phyloP scores from a whole-genome alignment of 2,329 filamentous ascomycete genomes.

The Alternaria angustiovoidea region DNA sequence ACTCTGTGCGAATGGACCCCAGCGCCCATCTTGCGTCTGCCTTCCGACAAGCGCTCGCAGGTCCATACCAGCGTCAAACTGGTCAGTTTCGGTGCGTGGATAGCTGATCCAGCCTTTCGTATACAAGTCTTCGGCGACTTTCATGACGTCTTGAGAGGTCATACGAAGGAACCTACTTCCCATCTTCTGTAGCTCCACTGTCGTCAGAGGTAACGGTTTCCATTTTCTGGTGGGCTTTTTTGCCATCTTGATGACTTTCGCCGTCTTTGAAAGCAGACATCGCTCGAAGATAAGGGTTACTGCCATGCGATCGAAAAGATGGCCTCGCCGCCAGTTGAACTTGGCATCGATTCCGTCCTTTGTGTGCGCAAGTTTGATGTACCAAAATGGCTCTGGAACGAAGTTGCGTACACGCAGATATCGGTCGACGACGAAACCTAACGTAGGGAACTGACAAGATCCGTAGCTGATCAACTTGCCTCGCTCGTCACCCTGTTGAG shows the following conservation, averaged over 20 bases:
- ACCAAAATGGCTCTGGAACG: conserved; percentile 90
- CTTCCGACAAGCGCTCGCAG: conserved; percentile 81
- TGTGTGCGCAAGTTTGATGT: conserved; percentile 82
- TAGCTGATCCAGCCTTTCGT: conserved; percentile 97
- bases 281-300: conserved; percentile 85
- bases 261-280: conserved; percentile 78
- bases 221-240: conserved; percentile 94
- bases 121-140: conserved; percentile 83
- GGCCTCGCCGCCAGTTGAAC: conserved; percentile 82
- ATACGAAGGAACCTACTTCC: conserved; percentile 89
- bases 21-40: conserved; percentile 77
- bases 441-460: conserved; percentile 96
- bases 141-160: conserved; percentile 91
- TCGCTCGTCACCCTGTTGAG: conserved; percentile 66
- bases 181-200: conserved; percentile 95
- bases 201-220: conserved; percentile 92
- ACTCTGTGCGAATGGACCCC: conserved; percentile 81
- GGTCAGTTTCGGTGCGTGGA: conserved; percentile 94
- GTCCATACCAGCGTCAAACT: conserved; percentile 91
- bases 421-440: conserved; percentile 95
- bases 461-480: conserved; percentile 80
- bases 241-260: conserved; percentile 83
- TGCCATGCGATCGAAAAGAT: conserved; percentile 86
- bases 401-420: conserved; percentile 96
- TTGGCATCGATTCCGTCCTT: conserved; percentile 80